These are phyloP conservation scores for Symbiodinium natans DNA, from an alignment of 73 alveolate genomes.

Conservation along the genomic window DNA sequence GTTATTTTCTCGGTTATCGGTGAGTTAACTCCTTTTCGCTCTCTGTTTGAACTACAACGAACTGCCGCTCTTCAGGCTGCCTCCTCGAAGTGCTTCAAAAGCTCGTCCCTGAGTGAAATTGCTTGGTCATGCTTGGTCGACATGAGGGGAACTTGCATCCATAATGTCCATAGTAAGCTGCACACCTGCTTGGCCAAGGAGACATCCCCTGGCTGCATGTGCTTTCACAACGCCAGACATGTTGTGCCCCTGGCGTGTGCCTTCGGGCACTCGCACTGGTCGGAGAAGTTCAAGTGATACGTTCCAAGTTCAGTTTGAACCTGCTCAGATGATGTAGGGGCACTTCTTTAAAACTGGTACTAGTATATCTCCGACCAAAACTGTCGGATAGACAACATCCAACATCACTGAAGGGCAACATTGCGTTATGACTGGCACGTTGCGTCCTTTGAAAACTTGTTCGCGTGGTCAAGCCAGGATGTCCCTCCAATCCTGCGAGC, in stretches of 20 bases:
- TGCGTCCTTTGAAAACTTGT: neutral
- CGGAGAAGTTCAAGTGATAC: slow-evolving; percentile 6
- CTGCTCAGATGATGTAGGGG: neutral
- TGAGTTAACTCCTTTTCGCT: too few species aligned
- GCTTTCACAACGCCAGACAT: neutral
- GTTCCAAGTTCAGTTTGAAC: slow-evolving; percentile 5
- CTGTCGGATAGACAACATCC: too few species aligned
- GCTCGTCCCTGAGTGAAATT: slow-evolving; percentile 2
- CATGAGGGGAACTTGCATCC: too few species aligned
- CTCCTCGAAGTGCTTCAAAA: neutral
- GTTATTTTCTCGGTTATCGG: too few species aligned
- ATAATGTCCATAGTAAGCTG: neutral
- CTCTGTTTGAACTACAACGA: too few species aligned
- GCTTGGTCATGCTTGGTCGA: too few species aligned
- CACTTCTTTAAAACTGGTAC: neutral
- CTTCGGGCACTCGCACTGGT: slow-evolving; percentile 11
- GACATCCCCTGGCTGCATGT: neutral
- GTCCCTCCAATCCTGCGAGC: neutral
- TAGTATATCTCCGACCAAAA: neutral
- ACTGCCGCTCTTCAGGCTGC: neutral
- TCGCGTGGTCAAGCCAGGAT: slow-evolving; percentile 7
- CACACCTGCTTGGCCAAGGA: neutral
- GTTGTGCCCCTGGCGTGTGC: neutral
- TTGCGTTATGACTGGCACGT: neutral
- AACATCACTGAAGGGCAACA: neutral